Base-by-base conservation (phyloP, 2,329 filamentous ascomycete genomes). In the Stemphylium lycopersici region DNA sequence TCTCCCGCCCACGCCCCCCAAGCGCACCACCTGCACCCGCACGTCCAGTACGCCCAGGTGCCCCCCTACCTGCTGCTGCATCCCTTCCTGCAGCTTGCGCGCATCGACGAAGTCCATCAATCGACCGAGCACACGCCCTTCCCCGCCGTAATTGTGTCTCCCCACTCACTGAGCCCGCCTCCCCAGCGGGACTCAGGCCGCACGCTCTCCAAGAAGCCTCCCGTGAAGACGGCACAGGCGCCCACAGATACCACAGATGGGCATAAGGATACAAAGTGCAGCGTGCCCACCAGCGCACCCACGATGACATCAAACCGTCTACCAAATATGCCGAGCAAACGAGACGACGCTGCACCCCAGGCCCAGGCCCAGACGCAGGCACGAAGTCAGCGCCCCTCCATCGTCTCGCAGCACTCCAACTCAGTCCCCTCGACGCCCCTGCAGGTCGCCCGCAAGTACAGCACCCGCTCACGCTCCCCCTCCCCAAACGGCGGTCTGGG, bases 361-460 rank as follows among this genome's bases (percentile, higher is more conserved):
- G 56, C 29, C 6, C 29, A 43, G 24, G 6, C 26, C 3, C 40
- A 43, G 15, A 10, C 40, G 13, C 61, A 61, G 48, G 56, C 65
- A 36, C 67, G 68, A 39, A 48, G 61, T 24, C 66, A 78, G 72
- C 77, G 82, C 62, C 78, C 81, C 55, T 77, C 82, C 59, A 76
- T 84, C 61, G 77, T 77, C 54, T 83, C 81, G 41, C 86, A 87
- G 47, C 85, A 96, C 71, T 96, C 93, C 20, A 96, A 84, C 72
- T 98, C 93, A 7, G 90, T 97, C 43, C 93, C 93, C 1, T 96
- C 93, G 1, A 98, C 93, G 3, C 95, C 93, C 7, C 90, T 93
- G 70, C 93, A 97, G 74, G 89, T 90, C 76, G 86, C 92, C 62
- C 87, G 91, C 55, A 88, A 93, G 67, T 89, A 95, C 69, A 89